Conservation (phyloP, 2,329 filamentous ascomycete species). For the Verticillium nubilum region DNA sequence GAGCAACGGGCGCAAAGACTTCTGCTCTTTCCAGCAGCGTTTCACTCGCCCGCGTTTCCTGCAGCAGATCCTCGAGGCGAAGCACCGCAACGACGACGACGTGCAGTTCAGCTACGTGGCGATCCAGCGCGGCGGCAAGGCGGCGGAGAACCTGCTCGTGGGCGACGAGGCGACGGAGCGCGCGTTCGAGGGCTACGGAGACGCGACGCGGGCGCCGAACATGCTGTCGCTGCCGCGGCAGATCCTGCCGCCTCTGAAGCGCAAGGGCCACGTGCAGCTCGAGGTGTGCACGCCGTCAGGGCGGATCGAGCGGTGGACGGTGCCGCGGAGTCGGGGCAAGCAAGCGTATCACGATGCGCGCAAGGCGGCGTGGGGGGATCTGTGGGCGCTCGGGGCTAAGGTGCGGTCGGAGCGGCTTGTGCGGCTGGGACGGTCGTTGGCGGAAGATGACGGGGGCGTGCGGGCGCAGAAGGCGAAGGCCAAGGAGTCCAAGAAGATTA, state of each 20-base stretch:
- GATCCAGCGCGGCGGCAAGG: slow-evolving; percentile 65
- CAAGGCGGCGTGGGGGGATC: slow-evolving; percentile 85
- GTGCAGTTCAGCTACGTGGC: slow-evolving; percentile 86
- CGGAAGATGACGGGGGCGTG: slow-evolving; percentile 39
- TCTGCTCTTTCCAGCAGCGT: slow-evolving; percentile 85
- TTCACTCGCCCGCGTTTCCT: slow-evolving; percentile 81
- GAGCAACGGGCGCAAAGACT: slow-evolving; percentile 73
- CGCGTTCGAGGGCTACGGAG: slow-evolving; percentile 70
- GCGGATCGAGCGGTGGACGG: slow-evolving; percentile 86
- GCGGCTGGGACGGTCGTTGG: slow-evolving; percentile 47
- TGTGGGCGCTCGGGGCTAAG: slow-evolving; percentile 95
- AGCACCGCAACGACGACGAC: slow-evolving; percentile 79
- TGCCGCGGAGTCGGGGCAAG: slow-evolving; percentile 74
- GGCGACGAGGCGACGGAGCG: slow-evolving; percentile 52
- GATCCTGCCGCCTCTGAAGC: slow-evolving; percentile 78
- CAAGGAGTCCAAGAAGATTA: slow-evolving; percentile 29
- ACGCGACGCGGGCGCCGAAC: slow-evolving; percentile 34
- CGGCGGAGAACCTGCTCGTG: slow-evolving; percentile 28
- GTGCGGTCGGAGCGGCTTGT: slow-evolving; percentile 61
- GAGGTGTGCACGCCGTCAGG: slow-evolving; percentile 87
- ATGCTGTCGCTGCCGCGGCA: slow-evolving; percentile 71
- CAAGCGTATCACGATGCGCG: slow-evolving; percentile 88
- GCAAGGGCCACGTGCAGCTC: slow-evolving; percentile 79
- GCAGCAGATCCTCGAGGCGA: slow-evolving; percentile 65
- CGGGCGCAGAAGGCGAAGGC: slow-evolving; percentile 24